Percentiles rank a stretch among this genome's conserved stretches.
These are phyloP conservation scores for Microsporum audouinii DNA, from an alignment of 2,329 filamentous ascomycete species.

Conservation along the genomic window DNA sequence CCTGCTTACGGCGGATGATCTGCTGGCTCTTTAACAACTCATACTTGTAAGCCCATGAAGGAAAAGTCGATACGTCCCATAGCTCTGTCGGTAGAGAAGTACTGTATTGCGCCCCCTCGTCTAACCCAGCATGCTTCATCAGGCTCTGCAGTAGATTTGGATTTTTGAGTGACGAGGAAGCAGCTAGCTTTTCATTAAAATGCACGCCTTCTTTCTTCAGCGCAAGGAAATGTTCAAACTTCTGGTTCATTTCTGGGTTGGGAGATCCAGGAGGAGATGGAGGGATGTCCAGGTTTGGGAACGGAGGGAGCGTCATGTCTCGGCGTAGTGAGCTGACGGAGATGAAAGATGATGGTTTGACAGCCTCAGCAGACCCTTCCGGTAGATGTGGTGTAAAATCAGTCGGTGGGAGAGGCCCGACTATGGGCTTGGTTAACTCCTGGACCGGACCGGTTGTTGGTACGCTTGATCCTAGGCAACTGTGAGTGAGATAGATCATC, in stretches of 20 bases:
- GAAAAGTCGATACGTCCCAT: conserved; percentile 31
- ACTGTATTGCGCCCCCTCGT: conserved; percentile 42
- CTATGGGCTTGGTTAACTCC: conserved; percentile 13
- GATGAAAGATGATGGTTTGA: conserved; percentile 39
- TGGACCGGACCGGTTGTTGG: conserved; percentile 13
- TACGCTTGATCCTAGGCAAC: neutral
- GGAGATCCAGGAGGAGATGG: conserved; percentile 38
- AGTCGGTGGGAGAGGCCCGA: conserved; percentile 28
- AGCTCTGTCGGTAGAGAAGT: conserved; percentile 36
- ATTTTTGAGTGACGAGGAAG: conserved; percentile 47
- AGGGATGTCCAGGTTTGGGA: conserved; percentile 36
- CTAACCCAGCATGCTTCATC: conserved; percentile 47
- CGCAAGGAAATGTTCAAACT: conserved; percentile 49
- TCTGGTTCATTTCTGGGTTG: conserved; percentile 38
- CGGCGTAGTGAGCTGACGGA: conserved; percentile 41
- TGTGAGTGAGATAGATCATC: neutral
- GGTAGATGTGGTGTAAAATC: conserved; percentile 8
- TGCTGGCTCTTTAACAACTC: conserved; percentile 35
- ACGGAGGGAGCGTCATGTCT: conserved; percentile 44
- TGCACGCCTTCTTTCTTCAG: conserved; percentile 52
- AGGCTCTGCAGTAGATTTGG: conserved; percentile 47
- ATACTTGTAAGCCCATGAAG: conserved; percentile 37
- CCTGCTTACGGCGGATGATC: conserved; percentile 23
- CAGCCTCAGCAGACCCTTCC: conserved; percentile 7
- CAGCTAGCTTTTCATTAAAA: conserved; percentile 51